Percentiles rank a stretch among this genome's conserved stretches.
Conservation (phyloP, 345 rosid species). For the Gossypium mustelinum region DNA sequence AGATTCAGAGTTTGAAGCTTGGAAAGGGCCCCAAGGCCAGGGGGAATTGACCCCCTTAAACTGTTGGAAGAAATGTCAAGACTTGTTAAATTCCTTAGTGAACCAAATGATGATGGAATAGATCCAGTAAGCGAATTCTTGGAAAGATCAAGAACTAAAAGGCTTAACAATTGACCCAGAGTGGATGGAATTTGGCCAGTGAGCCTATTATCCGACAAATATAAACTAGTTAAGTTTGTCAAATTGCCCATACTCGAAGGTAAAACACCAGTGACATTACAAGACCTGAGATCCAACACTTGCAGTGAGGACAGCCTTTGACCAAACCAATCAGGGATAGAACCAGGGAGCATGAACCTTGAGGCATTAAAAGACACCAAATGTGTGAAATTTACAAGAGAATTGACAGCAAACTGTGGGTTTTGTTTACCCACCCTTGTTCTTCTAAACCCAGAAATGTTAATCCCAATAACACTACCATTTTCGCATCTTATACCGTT, state of each 20-base stretch:
- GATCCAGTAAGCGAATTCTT: constrained; percentile 55
- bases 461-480: constrained; percentile 64
- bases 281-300: constrained; percentile 85
- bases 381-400: constrained; percentile 60
- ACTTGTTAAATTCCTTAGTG: constrained; percentile 46
- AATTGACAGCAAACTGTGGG: constrained; percentile 73
- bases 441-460: constrained; percentile 83
- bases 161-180: constrained; percentile 52
- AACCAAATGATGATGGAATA: constrained; percentile 60
- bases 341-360: constrained; percentile 66
- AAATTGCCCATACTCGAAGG: constrained; percentile 68
- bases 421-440: constrained; percentile 68
- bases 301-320: constrained; percentile 41
- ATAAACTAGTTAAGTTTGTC: constrained; percentile 50
- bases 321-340: constrained; percentile 81
- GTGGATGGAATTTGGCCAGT: constrained; percentile 57
- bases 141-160: constrained; percentile 66
- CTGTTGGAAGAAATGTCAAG: constrained; percentile 74
- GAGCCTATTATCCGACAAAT: constrained; percentile 56
- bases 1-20: constrained; percentile 62
- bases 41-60: constrained; percentile 63
- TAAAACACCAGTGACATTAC: constrained; percentile 51
- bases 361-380: constrained; percentile 79
- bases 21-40: constrained; percentile 47
- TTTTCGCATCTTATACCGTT: constrained; percentile 56